Conservation (phyloP, 306 rosid species). For the Oemleria cerasiformis region DNA sequence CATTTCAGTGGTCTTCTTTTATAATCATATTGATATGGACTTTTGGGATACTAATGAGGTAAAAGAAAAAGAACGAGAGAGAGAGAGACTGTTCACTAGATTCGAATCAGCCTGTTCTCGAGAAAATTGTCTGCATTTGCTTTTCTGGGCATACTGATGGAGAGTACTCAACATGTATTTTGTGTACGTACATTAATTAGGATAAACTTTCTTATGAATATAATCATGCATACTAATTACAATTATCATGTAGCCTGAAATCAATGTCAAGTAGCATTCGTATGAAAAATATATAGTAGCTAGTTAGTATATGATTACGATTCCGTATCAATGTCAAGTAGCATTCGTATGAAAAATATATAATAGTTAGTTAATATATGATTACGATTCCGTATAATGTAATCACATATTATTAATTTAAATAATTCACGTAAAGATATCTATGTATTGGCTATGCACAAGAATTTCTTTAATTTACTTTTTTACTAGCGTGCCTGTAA, state of each 20-base stretch:
- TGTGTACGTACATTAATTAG: not conserved
- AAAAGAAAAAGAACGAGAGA: constrained; percentile 1
- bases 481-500: too few relatives aligned
- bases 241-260: not conserved
- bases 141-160: not conserved
- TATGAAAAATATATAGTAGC: too few relatives aligned
- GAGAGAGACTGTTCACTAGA: constrained; percentile 12
- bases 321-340: too few relatives aligned
- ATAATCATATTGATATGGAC: constrained; percentile 28
- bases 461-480: too few relatives aligned
- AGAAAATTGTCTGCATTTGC: constrained; percentile 48
- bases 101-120: constrained; percentile 55
- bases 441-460: too few relatives aligned
- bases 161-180: not conserved
- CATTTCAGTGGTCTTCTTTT: constrained; percentile 21
- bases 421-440: too few relatives aligned
- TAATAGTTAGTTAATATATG: too few relatives aligned
- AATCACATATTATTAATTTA: too few relatives aligned
- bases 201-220: not conserved
- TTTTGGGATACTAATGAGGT: constrained; percentile 11
- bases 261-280: too few relatives aligned
- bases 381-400: too few relatives aligned
- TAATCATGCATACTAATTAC: not conserved
- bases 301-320: too few relatives aligned
- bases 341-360: too few relatives aligned